Evolutionary conservation across 345 rosid species (phyloP), one percentile per base, ranked within the genome.

Genomic region (Theobroma cacao): DNA sequence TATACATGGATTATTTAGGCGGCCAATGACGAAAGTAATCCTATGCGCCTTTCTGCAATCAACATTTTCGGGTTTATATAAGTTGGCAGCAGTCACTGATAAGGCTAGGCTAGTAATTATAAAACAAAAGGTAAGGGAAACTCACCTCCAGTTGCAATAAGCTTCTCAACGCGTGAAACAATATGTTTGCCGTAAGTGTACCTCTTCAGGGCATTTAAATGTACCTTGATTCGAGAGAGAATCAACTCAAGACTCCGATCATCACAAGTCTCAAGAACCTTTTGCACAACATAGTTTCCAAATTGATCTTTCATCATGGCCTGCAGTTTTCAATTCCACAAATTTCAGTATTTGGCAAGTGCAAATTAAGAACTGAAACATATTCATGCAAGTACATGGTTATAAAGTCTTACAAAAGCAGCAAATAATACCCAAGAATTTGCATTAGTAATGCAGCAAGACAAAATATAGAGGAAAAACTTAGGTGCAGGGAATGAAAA

Each of bases 251-350:
- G 93, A 70, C 87, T 92, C 84, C 76, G 91, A 85, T 92, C 97
- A 75, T 92, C 89, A n/a, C 97, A 95, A 76, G 97, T 93, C 78
- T 96, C 99, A 33, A 95, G 89, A 83, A 95, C 97, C 88, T 93
- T 95, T 74, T 93, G 98, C 76, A 93, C 98, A 2, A 96, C 99
- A 76, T 96, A 96, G 86, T 96, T 96, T 81, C 98, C 99, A 56
- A 90, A 94, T 43, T 98, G 97, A 87, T 96, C 99, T 80, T 93
- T 96, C 98, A 96, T 96, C 99, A 96, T 94, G 12, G 93, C 98
- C 99, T 92, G 94, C 88, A 80, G 76, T 72, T 78, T 76, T 24
- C 55, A 55, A 81, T 47, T 50, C 36, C 72, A 72, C 59, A 66
- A 24, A 65, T 43, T 18, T 52, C 28, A 26, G 33, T 10, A 50